A percentile compares a stretch with the other conserved stretches of the same genome.
Conservation (phyloP, 495 filamentous ascomycete species). For the Daldinia childiae region DNA sequence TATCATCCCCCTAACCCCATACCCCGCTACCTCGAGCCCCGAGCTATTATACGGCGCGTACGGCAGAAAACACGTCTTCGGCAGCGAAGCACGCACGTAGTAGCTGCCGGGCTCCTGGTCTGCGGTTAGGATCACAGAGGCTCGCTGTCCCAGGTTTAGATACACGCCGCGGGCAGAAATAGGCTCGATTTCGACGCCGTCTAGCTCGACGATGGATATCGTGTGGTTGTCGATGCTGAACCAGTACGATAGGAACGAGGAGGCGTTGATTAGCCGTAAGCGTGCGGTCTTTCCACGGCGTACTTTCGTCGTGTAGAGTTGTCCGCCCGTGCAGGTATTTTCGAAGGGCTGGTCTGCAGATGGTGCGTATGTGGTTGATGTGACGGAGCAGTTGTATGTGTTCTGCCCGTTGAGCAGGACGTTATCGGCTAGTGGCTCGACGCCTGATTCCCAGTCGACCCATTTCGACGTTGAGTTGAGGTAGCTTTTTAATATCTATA, state of each 20-base stretch:
- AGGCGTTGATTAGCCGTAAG: slow-evolving; percentile 45
- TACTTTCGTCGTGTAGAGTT: slow-evolving; percentile 36
- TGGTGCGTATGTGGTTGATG: slow-evolving; percentile 39
- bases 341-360: slow-evolving; percentile 5
- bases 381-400: slow-evolving; percentile 48
- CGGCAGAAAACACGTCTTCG: slow-evolving; percentile 45
- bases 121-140: slow-evolving; percentile 42
- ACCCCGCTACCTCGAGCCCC: slow-evolving; percentile 38
- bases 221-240: slow-evolving; percentile 48
- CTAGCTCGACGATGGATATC: slow-evolving; percentile 45
- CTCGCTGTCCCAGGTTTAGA: slow-evolving; percentile 46
- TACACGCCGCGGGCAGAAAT: slow-evolving; percentile 42
- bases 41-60: slow-evolving; percentile 42
- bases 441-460: slow-evolving; percentile 44
- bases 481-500: slow-evolving; percentile 43
- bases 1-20: slow-evolving; percentile 40
- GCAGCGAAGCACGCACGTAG: slow-evolving; percentile 44
- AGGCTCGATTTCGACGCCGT: slow-evolving; percentile 45
- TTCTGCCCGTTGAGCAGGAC: slow-evolving; percentile 64
- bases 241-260: slow-evolving; percentile 43
- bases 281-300: slow-evolving; percentile 20
- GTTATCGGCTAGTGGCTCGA: slow-evolving; percentile 54
- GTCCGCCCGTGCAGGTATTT: slow-evolving; percentile 36
- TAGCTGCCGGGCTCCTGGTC: slow-evolving; percentile 42
- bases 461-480: slow-evolving; percentile 45